A percentile compares a stretch with the other conserved stretches of the same genome.
phyloP scores from a whole-genome alignment of 1,284 basidiomycete species.

The Exobasidium cylindrosporum region DNA sequence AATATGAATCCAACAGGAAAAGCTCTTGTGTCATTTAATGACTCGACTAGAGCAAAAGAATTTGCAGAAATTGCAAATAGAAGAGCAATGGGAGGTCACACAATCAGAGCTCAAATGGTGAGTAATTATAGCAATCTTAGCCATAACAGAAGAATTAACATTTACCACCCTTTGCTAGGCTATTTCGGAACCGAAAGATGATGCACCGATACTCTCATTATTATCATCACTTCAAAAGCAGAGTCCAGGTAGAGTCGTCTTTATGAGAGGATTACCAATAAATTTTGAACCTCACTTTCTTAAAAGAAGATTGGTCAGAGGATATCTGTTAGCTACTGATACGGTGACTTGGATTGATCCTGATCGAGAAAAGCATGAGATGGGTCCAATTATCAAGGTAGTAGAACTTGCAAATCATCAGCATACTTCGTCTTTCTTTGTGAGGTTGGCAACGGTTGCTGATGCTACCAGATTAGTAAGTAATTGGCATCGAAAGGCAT shows the following conservation, averaged over 20 bases:
- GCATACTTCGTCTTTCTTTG: neutral
- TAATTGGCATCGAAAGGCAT: slow-evolving; percentile 1
- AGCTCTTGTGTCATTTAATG: neutral
- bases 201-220: no score
- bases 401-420: neutral
- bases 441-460: slow-evolving; percentile 7
- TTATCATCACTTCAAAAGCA: neutral
- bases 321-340: slow-evolving; percentile 4
- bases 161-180: no score
- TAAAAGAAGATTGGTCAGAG: neutral
- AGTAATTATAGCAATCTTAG: no score
- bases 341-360: neutral
- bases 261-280: slow-evolving; percentile 5
- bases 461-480: slow-evolving; percentile 8
- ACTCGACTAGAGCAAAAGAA: neutral
- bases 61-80: neutral
- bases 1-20: neutral
- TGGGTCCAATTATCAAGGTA: neutral
- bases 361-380: neutral
- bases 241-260: slow-evolving; percentile 7
- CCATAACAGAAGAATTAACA: no score
- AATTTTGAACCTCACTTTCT: neutral
- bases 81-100: neutral
- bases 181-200: no score
- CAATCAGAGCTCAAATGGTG: neutral